Evolutionary conservation across 192 early-diverging fungal genomes (phyloP), one percentile per base, ranked within the genome.

Genomic region (Phycomyces blakesleeanus): DNA sequence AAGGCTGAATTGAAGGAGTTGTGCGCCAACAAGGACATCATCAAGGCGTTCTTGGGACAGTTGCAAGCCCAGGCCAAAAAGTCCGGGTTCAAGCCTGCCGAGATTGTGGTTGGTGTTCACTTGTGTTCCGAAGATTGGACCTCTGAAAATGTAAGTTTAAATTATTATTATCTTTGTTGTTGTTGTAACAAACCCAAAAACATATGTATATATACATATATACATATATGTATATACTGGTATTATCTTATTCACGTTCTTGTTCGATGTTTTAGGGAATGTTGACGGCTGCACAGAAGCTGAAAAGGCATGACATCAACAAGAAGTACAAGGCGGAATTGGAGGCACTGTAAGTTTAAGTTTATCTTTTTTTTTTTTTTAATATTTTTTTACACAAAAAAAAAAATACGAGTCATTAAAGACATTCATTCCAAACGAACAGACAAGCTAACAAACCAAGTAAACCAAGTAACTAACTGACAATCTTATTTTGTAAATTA

Each of bases 261-360:
- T 60, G 87, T 91, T 47, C 95, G 94, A 55, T 20, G 26, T 41
- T n/a, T 15, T 69, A 69, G 67, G 86, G 83, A 9, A 66, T 89
- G 63, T 74, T 93, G 76, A 98, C 97, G n/a, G 92, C 97, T 21
- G 94, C 95, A n/a, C 89, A 89, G 76, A 97, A 97, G 78, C 71
- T 97, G 53, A 89, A 94, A 55, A 86, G 96, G 34, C 83, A 82
- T 26, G 91, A 83, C 44, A 89, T 98, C 51, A 75, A 78, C 57
- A 77, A 86, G 55, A 73, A 69, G 21, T 91, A 91, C 73, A 79
- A 83, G 55, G 12, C 50, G 4, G 58, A 90, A 67, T 74, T 94
- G 50, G 79, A 84, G 65, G 55, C 44, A 4, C 78, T 84, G 73
- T 79, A 79, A 61, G 71, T 62, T n/a, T 12, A 34, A 16, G 29